Conservation (phyloP, 768 basidiomycete genomes). For the Phylloporus arenicola region DNA sequence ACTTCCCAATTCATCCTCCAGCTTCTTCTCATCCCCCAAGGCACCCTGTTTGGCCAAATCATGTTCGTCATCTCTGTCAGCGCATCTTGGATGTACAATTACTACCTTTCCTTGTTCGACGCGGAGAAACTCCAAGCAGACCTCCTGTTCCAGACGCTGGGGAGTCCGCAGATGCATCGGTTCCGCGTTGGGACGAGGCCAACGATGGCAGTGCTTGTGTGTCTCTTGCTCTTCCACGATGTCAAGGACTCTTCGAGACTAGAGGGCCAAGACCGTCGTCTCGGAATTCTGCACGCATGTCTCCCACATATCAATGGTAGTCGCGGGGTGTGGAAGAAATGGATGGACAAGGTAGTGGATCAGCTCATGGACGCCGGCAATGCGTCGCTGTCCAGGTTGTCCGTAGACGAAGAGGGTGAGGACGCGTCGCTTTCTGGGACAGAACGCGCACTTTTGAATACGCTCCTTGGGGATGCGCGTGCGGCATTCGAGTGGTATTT, state of each 20-base stretch:
- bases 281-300: conserved; percentile 13
- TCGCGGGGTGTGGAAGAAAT: conserved; percentile 16
- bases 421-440: conserved; percentile 2
- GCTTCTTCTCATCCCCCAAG: conserved; percentile 30
- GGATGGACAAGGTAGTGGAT: conserved; percentile 19
- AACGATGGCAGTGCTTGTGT: conserved; percentile 17
- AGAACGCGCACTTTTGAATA: conserved; percentile 11
- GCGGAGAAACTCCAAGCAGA: conserved; percentile 19
- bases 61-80: conserved; percentile 28
- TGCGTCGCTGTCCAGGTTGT: conserved; percentile 5
- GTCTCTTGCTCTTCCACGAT: conserved; percentile 15
- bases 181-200: conserved; percentile 15
- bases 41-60: conserved; percentile 29
- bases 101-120: conserved; percentile 30
- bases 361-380: conserved; percentile 11
- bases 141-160: conserved; percentile 12
- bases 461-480: conserved; percentile 19
- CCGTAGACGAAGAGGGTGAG: conserved; percentile 1
- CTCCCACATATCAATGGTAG: conserved; percentile 12
- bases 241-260: conserved; percentile 3
- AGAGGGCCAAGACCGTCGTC: conserved; percentile 16
- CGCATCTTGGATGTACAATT: conserved; percentile 30
- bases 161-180: conserved; percentile 9
- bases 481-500: conserved; percentile 20
- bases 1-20: conserved; percentile 28